Evolutionary conservation across 176 grass and related monocot species (phyloP).

Genomic region (Miscanthus lutarioriparius): DNA sequence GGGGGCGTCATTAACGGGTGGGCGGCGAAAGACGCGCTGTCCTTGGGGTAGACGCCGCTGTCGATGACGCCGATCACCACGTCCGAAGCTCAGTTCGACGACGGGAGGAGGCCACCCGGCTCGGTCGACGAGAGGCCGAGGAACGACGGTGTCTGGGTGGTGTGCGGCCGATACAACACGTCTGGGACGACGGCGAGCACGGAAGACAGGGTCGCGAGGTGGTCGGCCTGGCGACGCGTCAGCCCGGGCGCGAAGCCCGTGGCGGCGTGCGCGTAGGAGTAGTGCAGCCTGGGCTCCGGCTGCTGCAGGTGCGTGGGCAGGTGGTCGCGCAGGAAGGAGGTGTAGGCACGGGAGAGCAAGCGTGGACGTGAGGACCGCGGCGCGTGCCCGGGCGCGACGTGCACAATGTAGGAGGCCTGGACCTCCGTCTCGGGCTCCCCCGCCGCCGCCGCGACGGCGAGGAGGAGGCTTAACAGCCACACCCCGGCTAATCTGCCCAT

Average conservation of each 20-base stretch:
- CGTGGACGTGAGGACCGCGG: neutral
- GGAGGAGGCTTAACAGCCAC: neutral
- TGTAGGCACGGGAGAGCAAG: neutral
- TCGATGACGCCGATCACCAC: conserved; percentile 20
- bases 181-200: conserved; percentile 52
- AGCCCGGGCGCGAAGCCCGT: conserved; percentile 42
- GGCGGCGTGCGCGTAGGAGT: neutral
- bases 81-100: conserved; percentile 31
- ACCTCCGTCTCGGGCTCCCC: no score
- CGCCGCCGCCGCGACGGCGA: neutral
- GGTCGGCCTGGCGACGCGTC: conserved; percentile 40
- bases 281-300: neutral
- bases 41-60: conserved; percentile 21
- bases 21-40: conserved; percentile 24
- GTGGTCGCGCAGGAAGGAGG: neutral
- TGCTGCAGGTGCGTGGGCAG: neutral
- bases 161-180: conserved; percentile 27
- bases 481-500: neutral
- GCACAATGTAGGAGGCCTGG: neutral
- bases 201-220: conserved; percentile 23
- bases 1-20: neutral
- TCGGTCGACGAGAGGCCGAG: conserved; percentile 46
- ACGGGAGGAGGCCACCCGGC: conserved; percentile 37
- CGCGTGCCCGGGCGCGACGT: neutral
- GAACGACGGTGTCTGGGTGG: conserved; percentile 45